Percentiles rank a stretch among this genome's conserved stretches.
phyloP scores from a whole-genome alignment of 2,329 filamentous ascomycete genomes.

The Beauveria medogensis region DNA sequence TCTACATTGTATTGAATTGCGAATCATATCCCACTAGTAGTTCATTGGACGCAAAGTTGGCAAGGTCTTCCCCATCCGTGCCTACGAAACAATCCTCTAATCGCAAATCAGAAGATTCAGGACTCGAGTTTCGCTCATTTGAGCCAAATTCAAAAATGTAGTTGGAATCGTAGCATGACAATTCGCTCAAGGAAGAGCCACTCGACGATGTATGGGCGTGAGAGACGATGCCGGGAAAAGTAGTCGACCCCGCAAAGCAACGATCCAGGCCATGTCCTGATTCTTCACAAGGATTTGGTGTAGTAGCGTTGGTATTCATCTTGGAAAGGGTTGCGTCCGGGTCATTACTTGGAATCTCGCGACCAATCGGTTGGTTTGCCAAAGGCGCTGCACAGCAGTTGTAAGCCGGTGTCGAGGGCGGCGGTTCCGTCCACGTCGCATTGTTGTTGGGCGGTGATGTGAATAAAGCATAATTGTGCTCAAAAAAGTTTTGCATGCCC shows the following conservation, averaged over 20 bases:
- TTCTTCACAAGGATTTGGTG: too few relatives aligned
- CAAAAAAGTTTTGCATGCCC: neutral
- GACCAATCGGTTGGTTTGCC: neutral
- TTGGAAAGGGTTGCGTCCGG: too few relatives aligned
- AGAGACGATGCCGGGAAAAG: neutral
- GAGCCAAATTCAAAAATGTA: neutral
- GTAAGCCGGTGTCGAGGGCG: neutral
- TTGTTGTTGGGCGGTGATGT: neutral
- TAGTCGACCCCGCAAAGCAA: neutral
- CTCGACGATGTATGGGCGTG: neutral
- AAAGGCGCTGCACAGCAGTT: neutral
- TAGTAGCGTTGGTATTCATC: neutral
- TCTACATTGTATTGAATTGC: too few relatives aligned
- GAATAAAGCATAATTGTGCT: neutral
- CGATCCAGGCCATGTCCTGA: neutral
- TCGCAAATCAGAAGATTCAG: neutral
- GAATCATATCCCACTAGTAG: too few relatives aligned
- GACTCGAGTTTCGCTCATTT: neutral
- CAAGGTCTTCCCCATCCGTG: neutral
- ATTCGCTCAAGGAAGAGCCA: neutral
- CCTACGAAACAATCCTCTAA: neutral
- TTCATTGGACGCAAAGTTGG: too few relatives aligned
- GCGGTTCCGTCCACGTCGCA: neutral
- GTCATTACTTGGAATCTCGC: neutral
- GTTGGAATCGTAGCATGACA: neutral